Evolutionary conservation across 441 rosid genomes (phyloP), one percentile per base, ranked within the genome.

Genomic region (Adansonia rubrostipa): DNA sequence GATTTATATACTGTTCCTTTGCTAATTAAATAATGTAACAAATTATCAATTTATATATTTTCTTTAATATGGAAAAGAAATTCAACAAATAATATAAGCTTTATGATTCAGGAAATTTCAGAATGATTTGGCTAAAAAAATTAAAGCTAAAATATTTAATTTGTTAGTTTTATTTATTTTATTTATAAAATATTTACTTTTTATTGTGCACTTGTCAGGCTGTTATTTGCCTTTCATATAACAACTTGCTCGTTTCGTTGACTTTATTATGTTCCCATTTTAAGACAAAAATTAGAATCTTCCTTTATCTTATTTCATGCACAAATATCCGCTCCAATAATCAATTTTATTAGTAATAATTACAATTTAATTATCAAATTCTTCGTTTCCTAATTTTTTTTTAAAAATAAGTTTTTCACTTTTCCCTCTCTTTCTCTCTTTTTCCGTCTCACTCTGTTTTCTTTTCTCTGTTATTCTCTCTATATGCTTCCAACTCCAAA

Each of bases 401-500:
- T 36, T 36, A 4, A 4, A 36, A 1, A 48, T 48, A 69, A 69
- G 3, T 6, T 6, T 2, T n/a, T 17, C 63, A 33, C 75, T 72
- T 72, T 72, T 72, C 63, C 75, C 75, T 72, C 75, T 17, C 73
- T 70, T 70, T 20, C 28, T n/a, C n/a, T 67, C 42, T 47, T 19
- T 17, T 63, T 45, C 74, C n/a, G 13, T 51, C 63, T 54, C 48
- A 28, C 61, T 28, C 74, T 28, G 62, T 71, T 71, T 33, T 54
- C 42, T 54, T 51, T 69, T 22, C 45, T 13, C 62, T 48, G 17
- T 50, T 54, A 24, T 17, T 36, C 14, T 72, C 51, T n/a, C 17
- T 36, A 54, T 28, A 71, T 28, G 24, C 22, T 15, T 51, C 33
- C 24, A 36, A 53, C 13, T 51, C 11, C 28, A 33, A 53, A 1